phyloP scores from a whole-genome alignment of 202 grass and related monocot genomes.

The Saccharum hybrid region DNA sequence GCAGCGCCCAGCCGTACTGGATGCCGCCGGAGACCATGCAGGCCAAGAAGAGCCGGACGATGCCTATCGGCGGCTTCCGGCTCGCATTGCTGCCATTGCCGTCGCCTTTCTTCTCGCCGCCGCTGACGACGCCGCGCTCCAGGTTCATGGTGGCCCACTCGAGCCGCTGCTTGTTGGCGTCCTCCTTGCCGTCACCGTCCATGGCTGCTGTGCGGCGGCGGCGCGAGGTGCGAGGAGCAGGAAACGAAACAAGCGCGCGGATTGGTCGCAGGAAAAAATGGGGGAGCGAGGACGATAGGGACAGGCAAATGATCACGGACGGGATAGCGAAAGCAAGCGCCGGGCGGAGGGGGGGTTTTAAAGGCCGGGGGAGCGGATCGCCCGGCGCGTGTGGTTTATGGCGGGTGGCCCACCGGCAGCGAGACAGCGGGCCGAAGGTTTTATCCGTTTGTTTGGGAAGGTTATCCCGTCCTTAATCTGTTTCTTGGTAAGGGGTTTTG shows the following conservation, averaged over 20 bases:
- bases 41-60: constrained; percentile 60
- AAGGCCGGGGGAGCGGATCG: neutral
- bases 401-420: constrained; percentile 46
- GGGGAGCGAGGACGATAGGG: neutral
- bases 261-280: neutral
- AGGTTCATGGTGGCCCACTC: constrained; percentile 20
- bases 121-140: constrained; percentile 14
- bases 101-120: neutral
- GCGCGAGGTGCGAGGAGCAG: neutral
- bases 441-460: constrained; percentile 34
- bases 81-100: neutral
- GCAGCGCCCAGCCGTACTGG: constrained; percentile 96
- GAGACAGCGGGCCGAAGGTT: neutral
- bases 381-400: constrained; percentile 26
- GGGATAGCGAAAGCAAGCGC: neutral
- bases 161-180: neutral
- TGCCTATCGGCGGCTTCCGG: neutral
- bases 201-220: neutral
- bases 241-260: neutral
- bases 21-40: constrained; percentile 83
- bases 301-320: constrained; percentile 7
- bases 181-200: constrained; percentile 31
- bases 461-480: constrained; percentile 12
- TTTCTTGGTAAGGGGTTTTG: neutral
- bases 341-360: constrained; percentile 14